Evolutionary conservation across 2,329 filamentous ascomycete species (phyloP).

Genomic region (Cladorrhinum sp.): DNA sequence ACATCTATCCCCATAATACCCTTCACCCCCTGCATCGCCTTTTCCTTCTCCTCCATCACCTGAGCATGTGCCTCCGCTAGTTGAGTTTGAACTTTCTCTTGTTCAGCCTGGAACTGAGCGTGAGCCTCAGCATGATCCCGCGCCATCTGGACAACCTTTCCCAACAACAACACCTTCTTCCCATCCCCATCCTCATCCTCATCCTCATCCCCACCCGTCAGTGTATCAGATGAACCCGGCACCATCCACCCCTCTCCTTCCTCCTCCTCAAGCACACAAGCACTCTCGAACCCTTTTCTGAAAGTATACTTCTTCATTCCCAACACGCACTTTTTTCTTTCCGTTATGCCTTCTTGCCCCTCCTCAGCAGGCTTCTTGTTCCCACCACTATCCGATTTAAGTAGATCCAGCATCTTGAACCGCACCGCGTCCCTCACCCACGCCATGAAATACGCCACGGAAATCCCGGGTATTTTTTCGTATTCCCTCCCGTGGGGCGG

Average conservation of each 20-base stretch:
- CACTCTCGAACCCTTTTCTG: neutral
- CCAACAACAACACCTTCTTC: neutral
- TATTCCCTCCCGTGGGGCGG: neutral
- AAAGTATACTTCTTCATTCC: neutral
- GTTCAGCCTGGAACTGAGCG: no score
- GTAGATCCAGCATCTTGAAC: neutral
- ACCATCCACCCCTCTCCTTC: neutral
- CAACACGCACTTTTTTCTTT: neutral
- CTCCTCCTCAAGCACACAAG: neutral
- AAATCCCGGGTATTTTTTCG: neutral
- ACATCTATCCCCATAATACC: neutral
- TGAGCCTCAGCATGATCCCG: no score
- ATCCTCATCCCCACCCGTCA: neutral
- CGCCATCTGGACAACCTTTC: no score
- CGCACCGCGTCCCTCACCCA: neutral
- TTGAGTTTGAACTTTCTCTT: no score
- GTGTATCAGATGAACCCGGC: neutral
- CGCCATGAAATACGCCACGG: neutral
- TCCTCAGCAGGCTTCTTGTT: neutral
- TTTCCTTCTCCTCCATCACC: neutral
- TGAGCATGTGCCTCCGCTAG: no score
- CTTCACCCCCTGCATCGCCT: neutral
- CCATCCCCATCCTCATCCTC: neutral
- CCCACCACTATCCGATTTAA: neutral
- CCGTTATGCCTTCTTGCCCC: no score